phyloP scores from a whole-genome alignment of 2,329 filamentous ascomycete species.

The Zalaria sp. region DNA sequence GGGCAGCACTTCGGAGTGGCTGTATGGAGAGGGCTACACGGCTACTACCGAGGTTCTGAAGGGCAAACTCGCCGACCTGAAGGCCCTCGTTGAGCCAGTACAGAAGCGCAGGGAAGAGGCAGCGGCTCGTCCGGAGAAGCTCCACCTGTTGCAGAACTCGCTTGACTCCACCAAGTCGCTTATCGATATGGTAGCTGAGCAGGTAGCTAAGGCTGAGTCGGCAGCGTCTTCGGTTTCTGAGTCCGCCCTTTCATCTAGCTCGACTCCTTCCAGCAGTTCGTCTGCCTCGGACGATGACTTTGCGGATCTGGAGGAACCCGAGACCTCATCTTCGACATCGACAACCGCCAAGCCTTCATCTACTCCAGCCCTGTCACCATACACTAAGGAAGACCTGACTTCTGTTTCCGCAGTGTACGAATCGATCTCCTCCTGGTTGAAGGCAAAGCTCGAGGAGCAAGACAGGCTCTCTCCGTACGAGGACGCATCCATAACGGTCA shows the following conservation, averaged over 20 bases:
- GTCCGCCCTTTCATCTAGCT: constrained; percentile 23
- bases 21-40: constrained; percentile 71
- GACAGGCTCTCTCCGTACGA: constrained; percentile 54
- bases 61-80: constrained; percentile 60
- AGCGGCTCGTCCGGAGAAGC: constrained; percentile 52
- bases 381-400: constrained; percentile 58
- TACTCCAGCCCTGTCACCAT: constrained; percentile 47
- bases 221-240: constrained; percentile 36
- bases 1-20: constrained; percentile 67
- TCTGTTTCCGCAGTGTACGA: constrained; percentile 49
- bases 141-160: constrained; percentile 54
- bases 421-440: constrained; percentile 58
- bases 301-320: constrained; percentile 67
- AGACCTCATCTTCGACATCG: constrained; percentile 27
- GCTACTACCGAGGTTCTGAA: constrained; percentile 64
- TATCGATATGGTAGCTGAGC: constrained; percentile 52
- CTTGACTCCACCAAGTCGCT: constrained; percentile 60
- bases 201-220: constrained; percentile 47
- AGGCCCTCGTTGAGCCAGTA: constrained; percentile 64
- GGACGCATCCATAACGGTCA: constrained; percentile 59
- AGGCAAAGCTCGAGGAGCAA: constrained; percentile 56
- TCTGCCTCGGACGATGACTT: constrained; percentile 39
- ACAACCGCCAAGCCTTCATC: constrained; percentile 21
- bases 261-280: constrained; percentile 34
- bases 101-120: constrained; percentile 62